These are phyloP conservation scores for Paxillus involutus DNA, from an alignment of 768 basidiomycete genomes.

Conservation along the genomic window DNA sequence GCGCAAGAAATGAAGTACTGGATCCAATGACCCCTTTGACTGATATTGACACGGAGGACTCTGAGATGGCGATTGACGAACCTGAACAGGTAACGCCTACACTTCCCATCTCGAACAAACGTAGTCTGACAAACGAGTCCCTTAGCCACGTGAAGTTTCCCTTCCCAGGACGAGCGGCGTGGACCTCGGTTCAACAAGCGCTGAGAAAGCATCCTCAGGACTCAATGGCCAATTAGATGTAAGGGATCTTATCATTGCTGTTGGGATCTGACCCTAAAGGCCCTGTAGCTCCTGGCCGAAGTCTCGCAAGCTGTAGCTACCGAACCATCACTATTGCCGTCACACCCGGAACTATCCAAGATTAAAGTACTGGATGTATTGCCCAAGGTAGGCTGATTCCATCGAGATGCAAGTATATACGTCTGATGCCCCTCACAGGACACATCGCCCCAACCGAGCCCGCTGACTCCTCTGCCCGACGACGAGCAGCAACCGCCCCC, in stretches of 20 bases:
- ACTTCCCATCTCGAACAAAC: neutral
- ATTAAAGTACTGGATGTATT: slow-evolving; percentile 2
- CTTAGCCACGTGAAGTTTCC: slow-evolving; percentile 6
- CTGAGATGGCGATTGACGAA: slow-evolving; percentile 15
- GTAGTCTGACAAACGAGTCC: neutral
- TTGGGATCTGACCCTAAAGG: slow-evolving; percentile 17
- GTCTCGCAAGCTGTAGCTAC: slow-evolving; percentile 31
- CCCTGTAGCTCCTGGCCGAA: slow-evolving; percentile 25
- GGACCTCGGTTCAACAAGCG: neutral
- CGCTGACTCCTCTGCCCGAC: slow-evolving; percentile 18
- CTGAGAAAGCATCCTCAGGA: slow-evolving; percentile 11
- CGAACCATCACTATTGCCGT: slow-evolving; percentile 25
- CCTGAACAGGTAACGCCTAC: slow-evolving; percentile 21
- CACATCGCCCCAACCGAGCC: slow-evolving; percentile 16
- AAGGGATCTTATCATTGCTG: slow-evolving; percentile 13
- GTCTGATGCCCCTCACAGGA: slow-evolving; percentile 14
- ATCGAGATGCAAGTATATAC: neutral
- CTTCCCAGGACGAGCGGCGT: neutral
- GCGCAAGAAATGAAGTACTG: neutral
- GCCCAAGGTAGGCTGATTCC: slow-evolving; percentile 12
- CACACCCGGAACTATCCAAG: slow-evolving; percentile 23
- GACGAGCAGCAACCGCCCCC: slow-evolving; percentile 1
- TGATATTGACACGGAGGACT: slow-evolving; percentile 4
- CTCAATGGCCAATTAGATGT: slow-evolving; percentile 28
- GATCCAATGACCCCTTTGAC: neutral